Conservation (phyloP, 768 basidiomycete species). For the Rhodotorula diobovata region DNA sequence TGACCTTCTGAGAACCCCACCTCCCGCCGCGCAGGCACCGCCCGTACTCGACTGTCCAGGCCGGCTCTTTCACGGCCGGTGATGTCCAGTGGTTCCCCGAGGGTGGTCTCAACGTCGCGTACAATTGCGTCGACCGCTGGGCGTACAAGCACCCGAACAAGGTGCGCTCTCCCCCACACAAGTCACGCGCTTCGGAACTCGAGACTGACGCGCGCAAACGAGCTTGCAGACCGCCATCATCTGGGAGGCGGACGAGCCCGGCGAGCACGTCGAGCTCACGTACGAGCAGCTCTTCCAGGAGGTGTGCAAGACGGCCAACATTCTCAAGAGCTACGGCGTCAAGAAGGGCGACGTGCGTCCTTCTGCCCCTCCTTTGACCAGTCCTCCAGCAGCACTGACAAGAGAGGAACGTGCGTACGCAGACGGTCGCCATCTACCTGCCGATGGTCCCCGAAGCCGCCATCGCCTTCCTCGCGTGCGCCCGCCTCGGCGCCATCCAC, state of each 20-base stretch:
- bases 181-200: neutral
- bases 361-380: constrained; percentile 6
- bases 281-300: constrained; percentile 84
- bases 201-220: neutral
- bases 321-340: constrained; percentile 79
- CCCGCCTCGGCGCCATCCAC: constrained; percentile 92
- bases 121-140: constrained; percentile 98
- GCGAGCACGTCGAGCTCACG: constrained; percentile 66
- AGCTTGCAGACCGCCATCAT: constrained; percentile 76
- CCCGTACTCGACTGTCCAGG: constrained; percentile 78
- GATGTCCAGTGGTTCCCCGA: constrained; percentile 97
- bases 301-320: constrained; percentile 83
- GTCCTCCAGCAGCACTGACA: neutral
- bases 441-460: constrained; percentile 86
- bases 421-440: constrained; percentile 80
- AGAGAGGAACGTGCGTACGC: too few species aligned
- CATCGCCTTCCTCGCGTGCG: constrained; percentile 94
- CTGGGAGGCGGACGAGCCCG: constrained; percentile 95
- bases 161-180: constrained; percentile 36
- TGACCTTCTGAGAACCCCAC: neutral
- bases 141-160: constrained; percentile 79
- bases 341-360: constrained; percentile 75
- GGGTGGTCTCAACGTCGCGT: constrained; percentile 68
- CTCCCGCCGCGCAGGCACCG: constrained; percentile 55
- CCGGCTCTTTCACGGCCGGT: constrained; percentile 75